Base-by-base conservation (phyloP, 1,139 yeast species). In the Arxiozyma telluris region DNA sequence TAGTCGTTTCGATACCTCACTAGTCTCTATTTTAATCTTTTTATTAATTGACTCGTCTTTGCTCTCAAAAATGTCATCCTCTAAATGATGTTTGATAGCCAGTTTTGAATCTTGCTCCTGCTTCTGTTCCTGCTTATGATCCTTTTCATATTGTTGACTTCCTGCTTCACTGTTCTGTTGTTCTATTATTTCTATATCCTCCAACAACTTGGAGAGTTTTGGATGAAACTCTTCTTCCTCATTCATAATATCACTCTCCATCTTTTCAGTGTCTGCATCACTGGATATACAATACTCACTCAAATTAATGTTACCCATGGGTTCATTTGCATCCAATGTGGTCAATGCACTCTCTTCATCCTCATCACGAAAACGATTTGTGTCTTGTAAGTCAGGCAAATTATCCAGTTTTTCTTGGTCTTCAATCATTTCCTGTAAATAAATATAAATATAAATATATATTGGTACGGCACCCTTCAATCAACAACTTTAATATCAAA, bases 251-350 rank as follows among this genome's bases (percentile, higher is more conserved):
- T 53, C 59, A 47, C 53, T 51, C 6, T 50, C 68, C 67, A 67
- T 61, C 54, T 64, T 67, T 52, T 67, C 71, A 1, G 71, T 67
- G 48, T 66, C 71, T 47, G 71, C 70, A 58, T 65, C 68, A 50
- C 67, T 62, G 17, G 68, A 62, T 39, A 66, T 60, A 56, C 64
- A 63, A 55, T 61, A 62, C 51, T 67, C 67, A 41, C 64, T 60
- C 43, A 63, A 50, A 50, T 62, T 60, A 43, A 59, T 53, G 21
- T 55, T 57, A 34, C 50, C 49, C 45, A 55, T 56, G 18, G 57
- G 53, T 39, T 59, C 57, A 20, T 54, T 58, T 15, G 55, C 56
- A 22, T 66, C 68, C 0, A 62, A 56, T 44, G 62, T 60, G 15
- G 63, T 56, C 53, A 67, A 51, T 8, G 54, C 59, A 53, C 61